Base-by-base conservation (phyloP, 768 basidiomycete genomes). In the Calocybe gangraenosa region DNA sequence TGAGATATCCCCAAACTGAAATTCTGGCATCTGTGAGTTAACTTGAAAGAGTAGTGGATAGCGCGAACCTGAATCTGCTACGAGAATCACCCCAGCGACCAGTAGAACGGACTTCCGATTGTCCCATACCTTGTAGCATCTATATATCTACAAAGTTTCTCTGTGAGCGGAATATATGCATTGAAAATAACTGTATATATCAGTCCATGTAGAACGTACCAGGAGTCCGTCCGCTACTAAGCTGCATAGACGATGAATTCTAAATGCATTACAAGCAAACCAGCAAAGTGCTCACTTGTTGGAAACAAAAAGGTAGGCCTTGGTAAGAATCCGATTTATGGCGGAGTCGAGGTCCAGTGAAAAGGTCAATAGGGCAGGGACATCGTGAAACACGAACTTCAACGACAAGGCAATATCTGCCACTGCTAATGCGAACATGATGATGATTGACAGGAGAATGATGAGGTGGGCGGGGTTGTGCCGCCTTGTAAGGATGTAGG, bases 351-450 rank as follows among this genome's bases (percentile, higher is more conserved):
- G 0, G 15, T 14, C 32, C 28, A 46, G 33, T 8, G 34, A 2
- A 21, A 46, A 30, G 34, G 52, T 56, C 31, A 48, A 48, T 17
- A 49, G 37, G 14, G 47, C 47, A 7, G 47, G 51, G 1, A 50
- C 17, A 22, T 52, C 50, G 5, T 37, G 47, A 20, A 68, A 59
- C 31, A 65, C 53, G 39, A 68, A 53, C 35, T 59, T 56, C 17
- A 59, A 62, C 8, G 66, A 69, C 39, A 68, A 59, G 2, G 52
- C 48, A 7, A 68, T 64, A 33, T 68, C 64, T 11, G 61, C 57
- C 0, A 65, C 61, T 11, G 69, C 63, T 25, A 70, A 53, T 1
- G 51, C 40, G 47, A 68, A 70, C 67, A 71, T 71, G 38, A 57
- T 31, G n/a, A 61, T 42, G 31, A 66, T 62, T 33, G 58, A 60